Conservation (phyloP, 768 basidiomycete genomes). For the Auriculariales sp. region DNA sequence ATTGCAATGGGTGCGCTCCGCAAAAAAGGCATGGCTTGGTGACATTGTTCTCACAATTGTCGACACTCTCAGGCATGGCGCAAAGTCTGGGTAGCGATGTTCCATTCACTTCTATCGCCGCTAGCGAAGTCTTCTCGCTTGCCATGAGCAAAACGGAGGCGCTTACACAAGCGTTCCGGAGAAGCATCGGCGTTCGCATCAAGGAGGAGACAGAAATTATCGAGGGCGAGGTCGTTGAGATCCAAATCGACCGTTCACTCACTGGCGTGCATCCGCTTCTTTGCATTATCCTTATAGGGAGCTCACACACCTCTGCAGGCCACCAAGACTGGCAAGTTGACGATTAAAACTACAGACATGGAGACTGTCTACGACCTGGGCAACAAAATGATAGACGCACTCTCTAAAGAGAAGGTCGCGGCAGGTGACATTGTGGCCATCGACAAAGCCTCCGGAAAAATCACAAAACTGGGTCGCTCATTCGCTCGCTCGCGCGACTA, state of each 20-base stretch:
- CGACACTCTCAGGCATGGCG: conserved; percentile 83
- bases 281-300: not conserved
- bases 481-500: conserved; percentile 97
- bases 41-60: conserved; percentile 24
- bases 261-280: conserved; percentile 57
- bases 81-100: conserved; percentile 89
- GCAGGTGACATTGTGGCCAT: conserved; percentile 89
- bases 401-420: conserved; percentile 93
- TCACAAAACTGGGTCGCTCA: conserved; percentile 89
- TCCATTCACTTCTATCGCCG: conserved; percentile 96
- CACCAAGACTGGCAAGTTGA: conserved; percentile 93
- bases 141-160: conserved; percentile 99
- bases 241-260: conserved; percentile 92
- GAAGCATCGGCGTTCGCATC: conserved; percentile 94
- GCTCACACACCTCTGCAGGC: conserved; percentile 36
- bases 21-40: not conserved
- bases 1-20: conserved; percentile 75
- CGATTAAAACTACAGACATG: conserved; percentile 98
- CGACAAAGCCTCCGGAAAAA: conserved; percentile 94
- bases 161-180: conserved; percentile 86
- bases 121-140: conserved; percentile 93
- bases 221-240: conserved; percentile 96
- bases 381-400: conserved; percentile 96
- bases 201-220: conserved; percentile 97
- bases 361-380: conserved; percentile 98